Base-by-base conservation (phyloP, 2,329 filamentous ascomycete species). In the Tolypocladium tundrense region DNA sequence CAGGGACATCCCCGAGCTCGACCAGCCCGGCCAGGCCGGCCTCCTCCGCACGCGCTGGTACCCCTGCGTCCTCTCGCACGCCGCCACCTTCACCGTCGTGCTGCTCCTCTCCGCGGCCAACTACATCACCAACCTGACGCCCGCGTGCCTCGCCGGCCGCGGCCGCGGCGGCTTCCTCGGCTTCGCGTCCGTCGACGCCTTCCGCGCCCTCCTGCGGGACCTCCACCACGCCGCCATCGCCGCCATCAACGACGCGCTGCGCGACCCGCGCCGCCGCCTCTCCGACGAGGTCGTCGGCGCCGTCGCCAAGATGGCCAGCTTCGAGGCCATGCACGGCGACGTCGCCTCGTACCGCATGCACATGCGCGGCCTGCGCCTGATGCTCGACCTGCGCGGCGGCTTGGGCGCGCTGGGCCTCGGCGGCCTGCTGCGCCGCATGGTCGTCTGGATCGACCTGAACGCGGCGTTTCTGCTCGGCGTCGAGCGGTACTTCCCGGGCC, bases 291-390 rank as follows among this genome's bases (percentile, higher is more conserved):
- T 79, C 39, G 72, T 80, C 55, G 75, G 73, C 10, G 77, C 78
- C 3, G 76, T 79, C 4, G 76, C 75, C 40, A 77, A 78, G 60
- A 77, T 81, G 77, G 78, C 77, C 11, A 75, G 73, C 60, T 81
- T 78, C 63, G 79, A 81, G 62, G 77, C 77, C n/a, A 75, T 79
- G 60, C 79, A 75, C 61, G 77, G 78, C 27, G 70, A 72, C 24
- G 62, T 70, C 24, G 64, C 69, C 4, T 69, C 71, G 16, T 80
- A 76, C 59, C 66, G 71, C 55, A 72, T 74, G 4, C 78, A 81
- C 67, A 80, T 81, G 77, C 67, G 67, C 1, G 78, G 73, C 4
- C 66, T 80, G 33, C 60, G 64, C 42, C 67, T 70, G 21, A 75
- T 79, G 67, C 67, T 81, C 13, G 67, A 66, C 21, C 60, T 77